phyloP scores from a whole-genome alignment of 106 monocot species.

The Iris macrosiphon region DNA sequence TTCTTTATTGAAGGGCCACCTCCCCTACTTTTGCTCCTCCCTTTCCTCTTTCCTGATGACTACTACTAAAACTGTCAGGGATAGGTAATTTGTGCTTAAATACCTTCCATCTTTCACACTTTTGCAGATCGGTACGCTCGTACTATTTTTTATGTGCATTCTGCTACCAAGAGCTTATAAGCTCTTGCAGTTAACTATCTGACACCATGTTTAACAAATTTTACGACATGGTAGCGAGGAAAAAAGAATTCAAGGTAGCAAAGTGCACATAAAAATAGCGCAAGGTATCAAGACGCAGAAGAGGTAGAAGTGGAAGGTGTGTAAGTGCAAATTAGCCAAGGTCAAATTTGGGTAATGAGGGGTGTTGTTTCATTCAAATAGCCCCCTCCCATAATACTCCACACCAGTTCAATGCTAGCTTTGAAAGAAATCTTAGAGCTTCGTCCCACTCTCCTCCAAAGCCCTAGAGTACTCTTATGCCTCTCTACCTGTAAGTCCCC shows the following conservation, averaged over 20 bases:
- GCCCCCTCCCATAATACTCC: not conserved
- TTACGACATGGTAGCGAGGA: too few relatives aligned
- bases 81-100: too few relatives aligned
- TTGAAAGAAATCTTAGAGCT: not conserved
- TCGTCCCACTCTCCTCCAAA: not conserved
- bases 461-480: not conserved
- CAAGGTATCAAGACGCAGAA: too few relatives aligned
- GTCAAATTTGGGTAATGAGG: not conserved
- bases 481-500: slow-evolving; percentile 35
- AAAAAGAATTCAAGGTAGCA: too few relatives aligned
- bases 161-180: too few relatives aligned
- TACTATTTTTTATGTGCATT: too few relatives aligned
- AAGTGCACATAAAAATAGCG: too few relatives aligned
- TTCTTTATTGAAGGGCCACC: slow-evolving; percentile 10
- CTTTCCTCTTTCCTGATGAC: not conserved
- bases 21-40: not conserved
- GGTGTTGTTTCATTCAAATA: not conserved
- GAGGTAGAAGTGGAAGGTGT: too few relatives aligned
- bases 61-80: too few relatives aligned
- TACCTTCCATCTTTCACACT: slow-evolving; percentile 2
- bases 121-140: too few relatives aligned
- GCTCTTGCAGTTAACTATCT: too few relatives aligned
- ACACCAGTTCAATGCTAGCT: not conserved
- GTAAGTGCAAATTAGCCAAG: not conserved
- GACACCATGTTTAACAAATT: too few relatives aligned